Percentiles rank a stretch among this genome's conserved stretches.
These are phyloP conservation scores for Pulveroboletus sp. DNA, from an alignment of 768 basidiomycete species.

Conservation along the genomic window DNA sequence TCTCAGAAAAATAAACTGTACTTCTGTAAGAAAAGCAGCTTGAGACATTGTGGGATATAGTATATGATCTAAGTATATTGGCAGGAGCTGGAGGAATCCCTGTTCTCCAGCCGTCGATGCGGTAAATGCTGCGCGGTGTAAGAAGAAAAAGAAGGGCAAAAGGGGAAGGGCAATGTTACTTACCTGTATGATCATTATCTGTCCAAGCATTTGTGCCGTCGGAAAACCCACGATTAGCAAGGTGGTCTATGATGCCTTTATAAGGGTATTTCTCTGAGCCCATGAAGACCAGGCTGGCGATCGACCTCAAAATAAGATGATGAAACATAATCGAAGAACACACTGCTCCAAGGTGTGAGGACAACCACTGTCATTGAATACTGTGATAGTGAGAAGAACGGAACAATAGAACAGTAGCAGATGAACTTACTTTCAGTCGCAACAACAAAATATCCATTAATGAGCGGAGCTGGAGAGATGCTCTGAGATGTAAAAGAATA, in stretches of 20 bases:
- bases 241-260: slow-evolving; percentile 92
- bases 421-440: slow-evolving; percentile 76
- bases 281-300: slow-evolving; percentile 80
- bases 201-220: slow-evolving; percentile 98
- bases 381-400: slow-evolving; percentile 37
- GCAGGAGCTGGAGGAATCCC: slow-evolving; percentile 81
- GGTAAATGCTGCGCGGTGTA: slow-evolving; percentile 64
- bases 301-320: slow-evolving; percentile 2
- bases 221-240: slow-evolving; percentile 93
- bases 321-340: slow-evolving; percentile 25
- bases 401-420: not conserved
- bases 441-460: slow-evolving; percentile 89
- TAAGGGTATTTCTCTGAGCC: slow-evolving; percentile 94
- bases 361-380: slow-evolving; percentile 92
- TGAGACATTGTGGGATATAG: slow-evolving; percentile 93
- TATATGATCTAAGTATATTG: slow-evolving; percentile 94
- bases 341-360: slow-evolving; percentile 97
- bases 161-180: not conserved
- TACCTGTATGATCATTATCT: slow-evolving; percentile 80
- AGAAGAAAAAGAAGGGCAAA: too few species aligned
- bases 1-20: slow-evolving; percentile 13
- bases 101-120: slow-evolving; percentile 93
- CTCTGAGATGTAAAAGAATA: slow-evolving; percentile 14
- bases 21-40: slow-evolving; percentile 73
- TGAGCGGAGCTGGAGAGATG: slow-evolving; percentile 63